Base-by-base conservation (phyloP, 2,329 filamentous ascomycete species). In the Calonectria hawksworthii region DNA sequence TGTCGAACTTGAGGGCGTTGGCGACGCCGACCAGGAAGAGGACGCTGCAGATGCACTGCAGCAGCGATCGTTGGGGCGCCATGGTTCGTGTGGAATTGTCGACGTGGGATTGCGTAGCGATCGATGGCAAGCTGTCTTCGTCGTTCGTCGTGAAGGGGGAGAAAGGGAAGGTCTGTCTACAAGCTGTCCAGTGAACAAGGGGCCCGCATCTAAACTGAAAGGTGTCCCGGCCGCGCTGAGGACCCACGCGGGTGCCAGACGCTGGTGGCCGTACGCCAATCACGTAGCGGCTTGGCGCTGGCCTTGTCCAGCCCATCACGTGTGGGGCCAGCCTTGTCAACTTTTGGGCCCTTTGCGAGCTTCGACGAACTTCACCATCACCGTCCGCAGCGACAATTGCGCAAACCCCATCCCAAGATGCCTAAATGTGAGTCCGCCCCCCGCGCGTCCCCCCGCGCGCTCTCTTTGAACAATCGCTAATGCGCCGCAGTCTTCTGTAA, bases 1-100 rank as follows among this genome's bases (percentile, higher is more conserved):
- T 92, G 83, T 99, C 97, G 90, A 99, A 98, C 89, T 98, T 98
- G 82, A 99, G 92, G 74, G 96, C 96, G 79, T 89, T 86, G 77
- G 88, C 87, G 78, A 87, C 87, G 74, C 88, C 86, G 77, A 89
- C 86, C 73, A 93, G 85, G 72, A 93, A 85, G 78, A 92, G 84
- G 67, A 93, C 82, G 85, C 89, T 88, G 87, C 89, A 92, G 84
- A 92, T 81, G 82, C 88, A 88, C 85, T 89, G 90, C 87, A 93
- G 87, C 82, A 92, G 82, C 76, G 88, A 88, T 83, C 84, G 85
- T 80, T 87, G 84, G 78, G 85, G 83, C 77, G 89, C 88, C 90
- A 92, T 92, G 80, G 80, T 72, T 54, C 65, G 56, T 63, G 63
- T 41, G 64, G 44, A 56, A 47, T 23, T 54, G 68, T 63, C 63